phyloP scores from a whole-genome alignment of 768 basidiomycete species.

The Arthromyces matolae region DNA sequence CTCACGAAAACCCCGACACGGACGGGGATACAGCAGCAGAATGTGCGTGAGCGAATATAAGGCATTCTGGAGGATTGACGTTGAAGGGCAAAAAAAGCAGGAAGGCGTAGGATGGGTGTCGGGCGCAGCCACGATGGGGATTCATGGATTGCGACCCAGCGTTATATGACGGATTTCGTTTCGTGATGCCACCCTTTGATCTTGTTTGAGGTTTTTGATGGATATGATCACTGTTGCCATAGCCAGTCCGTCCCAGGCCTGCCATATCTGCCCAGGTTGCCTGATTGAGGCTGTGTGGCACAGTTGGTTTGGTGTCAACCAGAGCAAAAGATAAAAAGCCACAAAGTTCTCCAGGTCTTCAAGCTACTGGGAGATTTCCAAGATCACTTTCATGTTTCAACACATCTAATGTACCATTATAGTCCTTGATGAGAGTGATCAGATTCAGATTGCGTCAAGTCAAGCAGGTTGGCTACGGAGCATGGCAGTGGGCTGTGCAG shows the following conservation, averaged over 20 bases:
- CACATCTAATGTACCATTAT: too few relatives aligned
- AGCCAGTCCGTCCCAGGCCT: background rate
- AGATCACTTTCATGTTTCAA: too few relatives aligned
- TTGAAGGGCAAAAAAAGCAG: constrained; percentile 17
- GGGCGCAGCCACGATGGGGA: constrained; percentile 36
- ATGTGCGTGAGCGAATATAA: constrained; percentile 51
- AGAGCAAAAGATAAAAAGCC: too few relatives aligned
- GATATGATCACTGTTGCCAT: constrained; percentile 11
- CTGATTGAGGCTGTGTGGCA: background rate
- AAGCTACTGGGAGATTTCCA: too few relatives aligned
- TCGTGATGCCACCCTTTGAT: constrained; percentile 13
- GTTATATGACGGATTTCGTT: constrained; percentile 8
- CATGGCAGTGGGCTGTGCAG: too few relatives aligned
- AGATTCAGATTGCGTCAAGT: too few relatives aligned
- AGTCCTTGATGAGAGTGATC: too few relatives aligned
- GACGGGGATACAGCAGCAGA: constrained; percentile 66
- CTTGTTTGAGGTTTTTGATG: constrained; percentile 13
- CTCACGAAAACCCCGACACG: constrained; percentile 59
- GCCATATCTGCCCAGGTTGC: background rate
- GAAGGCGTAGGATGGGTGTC: constrained; percentile 20
- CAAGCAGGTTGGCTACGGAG: too few relatives aligned
- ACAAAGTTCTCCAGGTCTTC: too few relatives aligned
- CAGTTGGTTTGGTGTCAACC: too few relatives aligned
- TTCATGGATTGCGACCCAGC: constrained; percentile 2
- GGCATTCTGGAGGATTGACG: constrained; percentile 35